Evolutionary conservation across 768 basidiomycete genomes (phyloP).

Genomic region (Leccinum subgranulosum): DNA sequence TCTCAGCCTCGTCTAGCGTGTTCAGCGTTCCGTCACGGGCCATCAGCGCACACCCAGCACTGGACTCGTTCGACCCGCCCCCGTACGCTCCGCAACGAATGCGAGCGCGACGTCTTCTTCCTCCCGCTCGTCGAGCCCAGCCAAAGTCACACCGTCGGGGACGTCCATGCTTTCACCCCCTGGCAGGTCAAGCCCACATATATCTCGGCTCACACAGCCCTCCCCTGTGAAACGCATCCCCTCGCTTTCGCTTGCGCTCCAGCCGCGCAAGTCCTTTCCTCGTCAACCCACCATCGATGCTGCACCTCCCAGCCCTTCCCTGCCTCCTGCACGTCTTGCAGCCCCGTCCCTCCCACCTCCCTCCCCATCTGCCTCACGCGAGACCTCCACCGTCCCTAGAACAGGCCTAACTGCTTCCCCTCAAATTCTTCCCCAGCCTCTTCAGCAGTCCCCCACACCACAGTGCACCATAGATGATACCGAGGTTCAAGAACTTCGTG

Average conservation of each 20-base stretch:
- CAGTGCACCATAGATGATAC: constrained; percentile 45
- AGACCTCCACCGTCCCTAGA: constrained; percentile 21
- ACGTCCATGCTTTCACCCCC: constrained; percentile 30
- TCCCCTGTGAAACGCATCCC: constrained; percentile 59
- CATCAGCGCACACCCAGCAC: constrained; percentile 64
- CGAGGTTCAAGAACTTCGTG: constrained; percentile 76
- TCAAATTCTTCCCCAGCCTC: constrained; percentile 21
- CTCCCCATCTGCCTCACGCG: constrained; percentile 22
- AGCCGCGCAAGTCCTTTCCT: constrained; percentile 48
- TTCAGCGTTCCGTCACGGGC: constrained; percentile 35
- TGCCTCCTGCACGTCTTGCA: constrained; percentile 23
- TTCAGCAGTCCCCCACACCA: constrained; percentile 18
- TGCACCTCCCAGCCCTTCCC: constrained; percentile 29
- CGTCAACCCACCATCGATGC: constrained; percentile 41
- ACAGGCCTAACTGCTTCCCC: constrained; percentile 37
- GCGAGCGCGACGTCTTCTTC: constrained; percentile 41
- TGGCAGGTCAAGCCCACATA: constrained; percentile 23
- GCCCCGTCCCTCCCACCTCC: constrained; percentile 12
- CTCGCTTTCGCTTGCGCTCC: constrained; percentile 41
- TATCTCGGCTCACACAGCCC: constrained; percentile 31
- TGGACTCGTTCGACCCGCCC: constrained; percentile 39
- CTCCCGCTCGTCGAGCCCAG: constrained; percentile 65
- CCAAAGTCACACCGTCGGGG: constrained; percentile 36
- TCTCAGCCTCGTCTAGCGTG: constrained; percentile 21
- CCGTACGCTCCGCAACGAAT: constrained; percentile 33